Percentiles rank a stretch among this genome's conserved stretches.
Evolutionary conservation across 2,329 filamentous ascomycete genomes (phyloP).

Genomic region (Alternaria sp.): DNA sequence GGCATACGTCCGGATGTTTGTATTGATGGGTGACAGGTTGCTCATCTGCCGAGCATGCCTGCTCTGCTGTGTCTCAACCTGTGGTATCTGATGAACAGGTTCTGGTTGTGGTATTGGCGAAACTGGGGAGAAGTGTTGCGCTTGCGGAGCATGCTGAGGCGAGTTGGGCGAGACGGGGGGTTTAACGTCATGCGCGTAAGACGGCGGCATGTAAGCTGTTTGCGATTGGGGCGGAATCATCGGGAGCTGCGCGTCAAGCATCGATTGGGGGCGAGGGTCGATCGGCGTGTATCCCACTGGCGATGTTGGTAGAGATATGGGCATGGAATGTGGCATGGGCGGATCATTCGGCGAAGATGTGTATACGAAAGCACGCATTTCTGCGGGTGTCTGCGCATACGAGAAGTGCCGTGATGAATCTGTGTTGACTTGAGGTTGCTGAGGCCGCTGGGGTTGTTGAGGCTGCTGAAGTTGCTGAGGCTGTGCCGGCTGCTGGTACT

Average conservation of each 20-base stretch:
- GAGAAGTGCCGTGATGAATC: slow-evolving; percentile 39
- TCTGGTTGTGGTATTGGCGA: slow-evolving; percentile 29
- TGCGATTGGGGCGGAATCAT: slow-evolving; percentile 32
- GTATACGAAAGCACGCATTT: slow-evolving; percentile 37
- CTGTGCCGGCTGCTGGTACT: slow-evolving; percentile 4
- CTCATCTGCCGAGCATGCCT: slow-evolving; percentile 42
- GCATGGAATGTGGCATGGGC: slow-evolving; percentile 28
- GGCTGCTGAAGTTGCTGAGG: background rate
- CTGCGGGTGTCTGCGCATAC: slow-evolving; percentile 46
- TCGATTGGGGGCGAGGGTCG: slow-evolving; percentile 35
- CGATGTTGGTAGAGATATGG: slow-evolving; percentile 29
- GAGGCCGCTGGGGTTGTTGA: slow-evolving; percentile 9
- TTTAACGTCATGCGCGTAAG: slow-evolving; percentile 35
- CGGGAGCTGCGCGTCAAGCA: slow-evolving; percentile 28
- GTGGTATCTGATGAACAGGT: slow-evolving; percentile 17
- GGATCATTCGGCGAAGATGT: slow-evolving; percentile 34
- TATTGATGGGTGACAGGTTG: slow-evolving; percentile 42
- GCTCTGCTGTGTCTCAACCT: slow-evolving; percentile 25
- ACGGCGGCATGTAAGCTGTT: slow-evolving; percentile 22
- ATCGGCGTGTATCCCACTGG: slow-evolving; percentile 32
- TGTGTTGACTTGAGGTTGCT: slow-evolving; percentile 22
- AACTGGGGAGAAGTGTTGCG: slow-evolving; percentile 29
- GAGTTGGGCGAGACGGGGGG: slow-evolving; percentile 33
- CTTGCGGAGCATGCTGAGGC: slow-evolving; percentile 25
- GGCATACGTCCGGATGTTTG: slow-evolving; percentile 25